These are phyloP conservation scores for Fusarium sp. DNA, from an alignment of 2,329 filamentous ascomycete genomes.

Conservation along the genomic window DNA sequence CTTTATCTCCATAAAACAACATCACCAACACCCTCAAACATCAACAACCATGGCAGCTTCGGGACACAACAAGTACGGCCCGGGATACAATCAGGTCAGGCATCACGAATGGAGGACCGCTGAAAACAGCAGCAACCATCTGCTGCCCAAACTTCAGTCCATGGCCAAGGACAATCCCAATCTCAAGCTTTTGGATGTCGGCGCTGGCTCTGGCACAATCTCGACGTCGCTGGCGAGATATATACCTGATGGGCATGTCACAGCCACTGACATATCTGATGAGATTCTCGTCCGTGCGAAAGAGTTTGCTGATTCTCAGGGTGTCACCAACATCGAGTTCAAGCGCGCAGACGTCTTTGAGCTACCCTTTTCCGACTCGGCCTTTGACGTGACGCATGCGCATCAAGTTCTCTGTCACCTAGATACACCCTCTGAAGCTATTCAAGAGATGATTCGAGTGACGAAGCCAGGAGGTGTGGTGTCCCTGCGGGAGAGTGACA, in stretches of 20 bases:
- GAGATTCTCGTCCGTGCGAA: conserved; percentile 46
- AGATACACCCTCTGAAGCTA: conserved; percentile 47
- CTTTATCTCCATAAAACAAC: conserved; percentile 4
- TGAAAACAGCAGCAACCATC: conserved; percentile 56
- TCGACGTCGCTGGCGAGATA: conserved; percentile 55
- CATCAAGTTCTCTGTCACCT: conserved; percentile 59
- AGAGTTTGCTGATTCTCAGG: conserved; percentile 35
- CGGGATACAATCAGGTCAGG: conserved; percentile 44
- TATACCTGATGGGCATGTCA: conserved; percentile 53
- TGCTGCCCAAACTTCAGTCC: conserved; percentile 53
- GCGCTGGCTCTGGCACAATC: conserved; percentile 63
- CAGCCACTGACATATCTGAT: conserved; percentile 47
- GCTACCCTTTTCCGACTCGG: conserved; percentile 53
- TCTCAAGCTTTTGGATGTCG: conserved; percentile 59
- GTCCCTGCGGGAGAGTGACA: conserved; percentile 50
- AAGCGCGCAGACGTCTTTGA: conserved; percentile 45
- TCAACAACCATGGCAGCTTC: conserved; percentile 29
- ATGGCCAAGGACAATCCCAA: conserved; percentile 42
- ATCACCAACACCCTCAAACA: neutral
- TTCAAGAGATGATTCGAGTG: conserved; percentile 57
- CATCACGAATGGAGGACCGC: conserved; percentile 56
- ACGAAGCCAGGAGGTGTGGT: conserved; percentile 56
- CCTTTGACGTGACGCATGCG: conserved; percentile 57
- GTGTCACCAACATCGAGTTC: conserved; percentile 44
- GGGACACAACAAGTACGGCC: conserved; percentile 43